Evolutionary conservation across 2,329 filamentous ascomycete genomes (phyloP), one percentile per base, ranked within the genome.

Genomic region (Dichotomopilus funicola): DNA sequence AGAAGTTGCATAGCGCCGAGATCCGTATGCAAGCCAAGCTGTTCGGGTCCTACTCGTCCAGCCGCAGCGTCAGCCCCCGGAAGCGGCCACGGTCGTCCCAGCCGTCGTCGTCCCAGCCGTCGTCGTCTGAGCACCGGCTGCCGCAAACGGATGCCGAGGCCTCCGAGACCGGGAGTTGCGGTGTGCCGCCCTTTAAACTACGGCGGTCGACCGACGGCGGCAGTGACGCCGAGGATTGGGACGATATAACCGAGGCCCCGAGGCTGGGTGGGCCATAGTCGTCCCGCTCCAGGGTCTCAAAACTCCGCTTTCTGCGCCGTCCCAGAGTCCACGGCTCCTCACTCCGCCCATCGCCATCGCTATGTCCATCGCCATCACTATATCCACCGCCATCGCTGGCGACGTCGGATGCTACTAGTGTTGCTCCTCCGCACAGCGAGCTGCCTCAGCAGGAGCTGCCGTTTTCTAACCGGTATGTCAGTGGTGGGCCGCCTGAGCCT

Each of bases 61-160:
- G 42, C 11, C 42, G 50, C n/a, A 52, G 50, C 42, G 40, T 52
- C 50, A 52, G 50, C 19, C 50, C 41, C 9, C 7, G 35, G 42
- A 52, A 52, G 50, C 41, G 50, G 34, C 19, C 33, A 41, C 41
- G 19, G 19, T 50, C 37, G 11, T 42, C 48, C 37, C 48, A 50
- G 48, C 5, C 3, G 31, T 11, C 36, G 47, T 49, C 47, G 19
- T 49, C 47, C 19, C 47, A 49, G 48, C 5, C 3, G 31, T 11
- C 36, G 47, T 49, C 47, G 19, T 49, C 47, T 9, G 36, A 49
- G 37, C 36, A 36, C 9, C 37, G 36, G 40, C 4, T 13, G 47
- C 36, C 38, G 49, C 40, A 37, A 6, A 51, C 49, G 40, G 49
- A 44, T 37, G 49, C 40, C 13, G 49, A 51, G 40, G 49, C 33